Conservation (phyloP, 805 yeast genomes). For the Zygosaccharomyces kombuchaensis region DNA sequence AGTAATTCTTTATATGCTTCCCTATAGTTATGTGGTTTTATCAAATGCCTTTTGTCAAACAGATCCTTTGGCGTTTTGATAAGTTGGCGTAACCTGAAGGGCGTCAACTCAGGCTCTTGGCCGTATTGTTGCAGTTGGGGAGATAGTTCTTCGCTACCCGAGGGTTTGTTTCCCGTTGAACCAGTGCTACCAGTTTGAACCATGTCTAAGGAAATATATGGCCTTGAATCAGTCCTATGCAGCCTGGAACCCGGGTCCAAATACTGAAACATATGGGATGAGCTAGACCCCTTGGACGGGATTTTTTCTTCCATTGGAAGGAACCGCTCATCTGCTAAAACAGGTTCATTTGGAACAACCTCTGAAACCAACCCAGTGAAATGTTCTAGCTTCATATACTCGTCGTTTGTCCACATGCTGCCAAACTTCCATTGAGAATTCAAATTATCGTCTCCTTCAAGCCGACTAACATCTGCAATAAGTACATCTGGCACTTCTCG, state of each 20-base stretch:
- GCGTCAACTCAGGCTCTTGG: slow-evolving; percentile 13
- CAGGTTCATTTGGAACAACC: background rate
- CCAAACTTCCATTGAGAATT: slow-evolving; percentile 35
- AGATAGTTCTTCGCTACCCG: background rate
- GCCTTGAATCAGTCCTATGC: slow-evolving; percentile 18
- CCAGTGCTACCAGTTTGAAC: slow-evolving; percentile 3
- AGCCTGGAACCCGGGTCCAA: slow-evolving; percentile 8
- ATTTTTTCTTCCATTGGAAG: background rate
- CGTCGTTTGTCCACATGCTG: slow-evolving; percentile 48
- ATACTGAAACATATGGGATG: slow-evolving; percentile 11
- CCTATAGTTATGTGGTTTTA: slow-evolving; percentile 26
- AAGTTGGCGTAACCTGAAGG: slow-evolving; percentile 20
- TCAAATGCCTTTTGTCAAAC: slow-evolving; percentile 15
- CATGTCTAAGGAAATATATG: slow-evolving; percentile 24
- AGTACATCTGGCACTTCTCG: background rate
- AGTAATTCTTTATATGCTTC: slow-evolving; percentile 20
- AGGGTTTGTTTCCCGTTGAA: slow-evolving; percentile 1
- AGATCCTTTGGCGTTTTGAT: slow-evolving; percentile 25
- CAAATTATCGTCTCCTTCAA: background rate
- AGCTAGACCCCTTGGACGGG: slow-evolving; percentile 5
- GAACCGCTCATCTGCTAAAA: background rate
- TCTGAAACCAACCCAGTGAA: slow-evolving; percentile 10
- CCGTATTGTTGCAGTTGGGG: background rate
- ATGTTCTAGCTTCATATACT: slow-evolving; percentile 25
- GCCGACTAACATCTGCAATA: background rate